phyloP scores from a whole-genome alignment of 139 green algal species.

The Diplosphaera chodatii region DNA sequence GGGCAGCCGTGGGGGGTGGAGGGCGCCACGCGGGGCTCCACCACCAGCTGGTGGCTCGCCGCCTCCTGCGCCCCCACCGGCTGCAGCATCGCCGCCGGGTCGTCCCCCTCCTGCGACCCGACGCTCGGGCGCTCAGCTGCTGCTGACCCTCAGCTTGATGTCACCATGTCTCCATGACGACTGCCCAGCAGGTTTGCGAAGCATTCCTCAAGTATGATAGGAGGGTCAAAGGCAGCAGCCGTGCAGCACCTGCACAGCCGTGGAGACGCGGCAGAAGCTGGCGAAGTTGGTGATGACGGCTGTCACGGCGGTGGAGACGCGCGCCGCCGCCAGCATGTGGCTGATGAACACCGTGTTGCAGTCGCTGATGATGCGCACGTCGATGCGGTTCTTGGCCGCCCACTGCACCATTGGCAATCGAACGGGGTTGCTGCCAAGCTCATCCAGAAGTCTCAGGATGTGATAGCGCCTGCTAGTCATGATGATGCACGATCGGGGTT shows the following conservation, averaged over 20 bases:
- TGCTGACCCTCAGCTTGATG: too few relatives aligned
- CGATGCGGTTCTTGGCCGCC: constrained; percentile 19
- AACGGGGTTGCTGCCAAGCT: too few relatives aligned
- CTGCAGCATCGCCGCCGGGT: not conserved
- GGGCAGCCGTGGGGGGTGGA: constrained; percentile 51
- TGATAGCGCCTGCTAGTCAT: too few relatives aligned
- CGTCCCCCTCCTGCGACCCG: not conserved
- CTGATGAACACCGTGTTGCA: constrained; percentile 73
- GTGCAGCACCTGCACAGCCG: not conserved
- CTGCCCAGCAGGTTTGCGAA: not conserved
- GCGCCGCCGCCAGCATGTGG: constrained; percentile 54
- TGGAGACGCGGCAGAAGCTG: constrained; percentile 40
- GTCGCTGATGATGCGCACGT: constrained; percentile 60
- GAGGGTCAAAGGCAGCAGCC: too few relatives aligned
- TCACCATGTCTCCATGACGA: not conserved
- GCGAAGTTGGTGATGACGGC: constrained; percentile 63
- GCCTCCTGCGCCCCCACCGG: not conserved
- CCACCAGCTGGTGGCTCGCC: constrained; percentile 12
- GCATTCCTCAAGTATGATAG: too few relatives aligned
- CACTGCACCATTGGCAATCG: too few relatives aligned
- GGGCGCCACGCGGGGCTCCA: constrained; percentile 6
- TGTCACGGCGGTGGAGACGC: constrained; percentile 27
- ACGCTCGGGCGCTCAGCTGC: too few relatives aligned
- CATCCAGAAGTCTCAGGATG: too few relatives aligned
- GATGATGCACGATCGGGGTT: too few relatives aligned